Evolutionary conservation across 371 early-diverging fungal genomes (phyloP).

Genomic region (Dinochytrium kinnereticum): DNA sequence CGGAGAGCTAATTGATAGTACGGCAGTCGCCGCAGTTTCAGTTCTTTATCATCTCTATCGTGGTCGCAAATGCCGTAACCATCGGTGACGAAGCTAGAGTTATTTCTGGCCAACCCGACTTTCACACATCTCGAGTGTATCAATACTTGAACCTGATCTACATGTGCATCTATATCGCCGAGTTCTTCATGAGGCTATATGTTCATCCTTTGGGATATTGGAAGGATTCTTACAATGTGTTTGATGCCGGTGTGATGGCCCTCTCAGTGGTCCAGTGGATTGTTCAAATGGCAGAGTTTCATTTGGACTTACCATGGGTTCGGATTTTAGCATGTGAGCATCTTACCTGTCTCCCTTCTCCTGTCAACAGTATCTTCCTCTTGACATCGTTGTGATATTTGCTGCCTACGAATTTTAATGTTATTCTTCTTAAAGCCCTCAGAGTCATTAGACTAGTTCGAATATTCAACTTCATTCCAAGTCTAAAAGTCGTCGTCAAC

Average conservation of each 20-base stretch:
- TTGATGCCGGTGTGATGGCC: conserved; percentile 21
- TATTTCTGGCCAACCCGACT: neutral
- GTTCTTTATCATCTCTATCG: conserved; percentile 11
- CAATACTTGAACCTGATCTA: conserved; percentile 26
- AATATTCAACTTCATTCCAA: conserved; percentile 8
- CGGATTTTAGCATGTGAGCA: conserved; percentile 14
- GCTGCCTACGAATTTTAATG: no score
- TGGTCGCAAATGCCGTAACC: conserved; percentile 12
- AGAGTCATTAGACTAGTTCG: conserved; percentile 17
- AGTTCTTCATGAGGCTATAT: conserved; percentile 20
- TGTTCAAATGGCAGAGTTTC: neutral
- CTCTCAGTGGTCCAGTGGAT: conserved; percentile 14
- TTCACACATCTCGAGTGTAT: neutral
- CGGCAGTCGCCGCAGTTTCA: neutral
- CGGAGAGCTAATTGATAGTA: no score
- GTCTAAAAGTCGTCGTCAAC: conserved; percentile 43
- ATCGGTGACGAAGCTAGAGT: conserved; percentile 22
- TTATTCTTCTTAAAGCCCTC: neutral
- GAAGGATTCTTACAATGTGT: conserved; percentile 14
- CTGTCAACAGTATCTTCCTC: no score
- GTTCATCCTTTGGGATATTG: conserved; percentile 3
- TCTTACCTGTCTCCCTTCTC: neutral
- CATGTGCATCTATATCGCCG: conserved; percentile 31
- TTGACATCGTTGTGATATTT: no score
- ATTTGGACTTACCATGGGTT: neutral